Evolutionary conservation across 306 rosid species (phyloP).

Genomic region (Citrullus colocynthis): DNA sequence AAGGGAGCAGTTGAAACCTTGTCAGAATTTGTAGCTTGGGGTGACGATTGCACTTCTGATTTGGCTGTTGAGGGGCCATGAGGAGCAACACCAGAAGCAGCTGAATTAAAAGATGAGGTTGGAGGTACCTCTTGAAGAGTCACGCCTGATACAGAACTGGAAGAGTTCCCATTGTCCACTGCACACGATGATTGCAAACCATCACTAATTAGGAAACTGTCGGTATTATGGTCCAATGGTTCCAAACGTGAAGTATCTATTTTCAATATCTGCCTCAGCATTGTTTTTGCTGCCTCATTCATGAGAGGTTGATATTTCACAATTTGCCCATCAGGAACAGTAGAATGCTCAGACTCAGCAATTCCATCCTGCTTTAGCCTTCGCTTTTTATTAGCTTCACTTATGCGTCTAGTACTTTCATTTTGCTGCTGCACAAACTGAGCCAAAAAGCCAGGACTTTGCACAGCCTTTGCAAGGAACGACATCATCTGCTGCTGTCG

Average conservation of each 20-base stretch:
- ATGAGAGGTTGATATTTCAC: slow-evolving; percentile 63
- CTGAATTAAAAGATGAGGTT: slow-evolving; percentile 28
- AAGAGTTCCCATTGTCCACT: slow-evolving; percentile 48
- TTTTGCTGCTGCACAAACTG: slow-evolving; percentile 93
- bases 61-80: slow-evolving; percentile 24
- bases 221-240: slow-evolving; percentile 30
- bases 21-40: slow-evolving; percentile 32
- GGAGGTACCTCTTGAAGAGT: slow-evolving; percentile 76
- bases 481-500: slow-evolving; percentile 99
- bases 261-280: slow-evolving; percentile 72
- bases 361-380: slow-evolving; percentile 69
- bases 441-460: slow-evolving; percentile 90
- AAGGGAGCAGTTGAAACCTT: slow-evolving; percentile 19
- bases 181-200: slow-evolving; percentile 36
- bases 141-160: slow-evolving; percentile 51
- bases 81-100: slow-evolving; percentile 20
- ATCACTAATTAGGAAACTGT: slow-evolving; percentile 46
- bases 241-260: slow-evolving; percentile 44
- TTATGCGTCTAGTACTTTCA: slow-evolving; percentile 67
- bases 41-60: slow-evolving; percentile 40
- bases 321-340: slow-evolving; percentile 73
- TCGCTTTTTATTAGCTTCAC: slow-evolving; percentile 76
- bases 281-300: slow-evolving; percentile 70
- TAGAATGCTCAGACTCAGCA: slow-evolving; percentile 32
- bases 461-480: slow-evolving; percentile 91